Evolutionary conservation across 371 early-diverging fungal genomes (phyloP).

Genomic region (Mortierella sp.): DNA sequence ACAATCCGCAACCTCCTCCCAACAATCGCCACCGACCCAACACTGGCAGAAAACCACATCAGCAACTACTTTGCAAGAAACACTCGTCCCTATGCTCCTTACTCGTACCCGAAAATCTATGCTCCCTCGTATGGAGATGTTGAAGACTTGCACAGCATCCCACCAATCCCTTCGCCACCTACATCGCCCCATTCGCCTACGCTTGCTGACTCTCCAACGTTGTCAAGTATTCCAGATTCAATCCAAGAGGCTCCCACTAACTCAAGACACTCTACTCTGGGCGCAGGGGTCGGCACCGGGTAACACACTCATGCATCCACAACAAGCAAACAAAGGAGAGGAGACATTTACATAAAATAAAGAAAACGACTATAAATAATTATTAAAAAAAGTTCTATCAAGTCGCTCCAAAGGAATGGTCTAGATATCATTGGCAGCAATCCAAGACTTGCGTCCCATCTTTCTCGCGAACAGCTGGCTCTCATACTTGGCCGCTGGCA

Average conservation of each 20-base stretch:
- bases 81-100: neutral
- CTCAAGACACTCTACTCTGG: neutral
- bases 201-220: too few species aligned
- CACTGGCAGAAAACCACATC: neutral
- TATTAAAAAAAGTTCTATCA: too few species aligned
- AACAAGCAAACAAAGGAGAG: too few species aligned
- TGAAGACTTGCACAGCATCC: neutral
- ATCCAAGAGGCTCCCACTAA: neutral
- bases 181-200: too few species aligned
- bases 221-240: neutral
- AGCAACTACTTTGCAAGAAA: constrained; percentile 4
- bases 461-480: constrained; percentile 7
- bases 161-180: neutral
- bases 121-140: neutral
- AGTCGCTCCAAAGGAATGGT: neutral
- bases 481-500: neutral
- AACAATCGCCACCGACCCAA: neutral
- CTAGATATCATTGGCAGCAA: constrained; percentile 18
- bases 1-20: neutral
- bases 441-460: constrained; percentile 24
- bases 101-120: constrained; percentile 2
- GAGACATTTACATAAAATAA: too few species aligned
- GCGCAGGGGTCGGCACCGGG: neutral
- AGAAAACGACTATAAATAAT: too few species aligned
- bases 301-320: too few species aligned